These are phyloP conservation scores for Corinectria fuckeliana DNA, from an alignment of 2,329 filamentous ascomycete genomes.

Conservation along the genomic window DNA sequence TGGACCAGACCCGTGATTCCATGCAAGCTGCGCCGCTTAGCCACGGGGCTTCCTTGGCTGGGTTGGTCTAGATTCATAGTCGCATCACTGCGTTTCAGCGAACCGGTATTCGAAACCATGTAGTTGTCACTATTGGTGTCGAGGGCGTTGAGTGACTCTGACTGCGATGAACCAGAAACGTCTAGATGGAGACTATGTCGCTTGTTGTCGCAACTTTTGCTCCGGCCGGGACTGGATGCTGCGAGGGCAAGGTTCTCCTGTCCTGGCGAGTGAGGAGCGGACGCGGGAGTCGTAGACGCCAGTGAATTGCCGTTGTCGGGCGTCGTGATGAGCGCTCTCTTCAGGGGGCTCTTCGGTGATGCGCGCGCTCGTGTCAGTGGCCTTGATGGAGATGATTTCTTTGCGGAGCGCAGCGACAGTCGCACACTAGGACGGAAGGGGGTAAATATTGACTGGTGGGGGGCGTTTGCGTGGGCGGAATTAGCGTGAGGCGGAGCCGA, in stretches of 20 bases:
- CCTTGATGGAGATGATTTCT: constrained; percentile 59
- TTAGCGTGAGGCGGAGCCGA: constrained; percentile 46
- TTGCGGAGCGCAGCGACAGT: constrained; percentile 68
- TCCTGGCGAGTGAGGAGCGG: constrained; percentile 48
- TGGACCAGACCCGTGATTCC: constrained; percentile 68
- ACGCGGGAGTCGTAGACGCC: constrained; percentile 51
- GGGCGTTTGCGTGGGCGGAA: constrained; percentile 37
- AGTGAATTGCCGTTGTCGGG: constrained; percentile 73
- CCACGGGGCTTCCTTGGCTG: constrained; percentile 81
- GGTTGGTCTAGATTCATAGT: constrained; percentile 86
- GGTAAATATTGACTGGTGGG: constrained; percentile 60
- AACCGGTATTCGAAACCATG: constrained; percentile 65
- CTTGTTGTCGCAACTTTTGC: constrained; percentile 53
- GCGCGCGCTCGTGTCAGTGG: constrained; percentile 67
- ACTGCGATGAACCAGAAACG: constrained; percentile 59
- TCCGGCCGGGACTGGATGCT: constrained; percentile 44
- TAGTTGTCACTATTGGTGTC: constrained; percentile 49
- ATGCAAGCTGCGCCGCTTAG: constrained; percentile 89
- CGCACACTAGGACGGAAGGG: constrained; percentile 72
- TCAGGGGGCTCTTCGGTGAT: constrained; percentile 81
- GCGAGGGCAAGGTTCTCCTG: constrained; percentile 51
- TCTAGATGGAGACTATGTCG: constrained; percentile 66
- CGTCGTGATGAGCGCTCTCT: constrained; percentile 75
- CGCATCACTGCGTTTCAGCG: constrained; percentile 89
- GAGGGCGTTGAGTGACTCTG: constrained; percentile 57